Base-by-base conservation (phyloP, 225 moss, liverwort and hornwort genomes). In the Polytrichum formosum region DNA sequence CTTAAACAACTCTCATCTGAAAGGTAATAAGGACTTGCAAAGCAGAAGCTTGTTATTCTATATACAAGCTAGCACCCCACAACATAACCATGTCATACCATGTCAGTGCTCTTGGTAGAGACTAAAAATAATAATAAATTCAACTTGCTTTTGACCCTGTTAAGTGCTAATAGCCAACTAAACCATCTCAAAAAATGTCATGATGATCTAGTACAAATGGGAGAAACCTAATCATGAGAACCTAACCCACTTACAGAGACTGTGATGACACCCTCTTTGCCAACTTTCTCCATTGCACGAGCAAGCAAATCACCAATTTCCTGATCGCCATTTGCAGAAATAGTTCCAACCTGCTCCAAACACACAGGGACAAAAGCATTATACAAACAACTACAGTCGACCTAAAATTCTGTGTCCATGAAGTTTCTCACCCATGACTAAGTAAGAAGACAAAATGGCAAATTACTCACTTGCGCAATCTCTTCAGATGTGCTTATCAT, bases 401-500 rank as follows among this genome's bases (percentile, higher is more conserved):
- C 13, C 60, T n/a, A 21, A 61, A 61, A 21, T 61, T 61, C 13
- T 26, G 26, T 61, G 60, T 55, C 55, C 27, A 59, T 6, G 60
- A 19, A 54, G 17, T 20, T 18, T 70, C 4, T 61, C 30, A 18
- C 17, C 1, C 25, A 4, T n/a, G 28, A 6, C 30, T 30, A 65
- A 30, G 71, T 22, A 55, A 54, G 66, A 30, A 29, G 74, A 37
- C 35, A 75, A 4, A 26, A 54, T 35, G 31, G 7, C 22, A 54
- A 63, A 58, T 2, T 19, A 81, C 85, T 78, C 56, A 92, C 93
- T 79, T 96, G 96, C 1, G 91, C 93, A 29, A 96, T 93, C 72
- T 96, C 93, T 71, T 96, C 93, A n/a, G 90, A 79, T 33, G 96
- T 93, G 84, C 93, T 96, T 61, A 93, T 96, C 91, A 90, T 90